These are phyloP conservation scores for California macrophylla DNA, from an alignment of 441 rosid species.

Conservation along the genomic window DNA sequence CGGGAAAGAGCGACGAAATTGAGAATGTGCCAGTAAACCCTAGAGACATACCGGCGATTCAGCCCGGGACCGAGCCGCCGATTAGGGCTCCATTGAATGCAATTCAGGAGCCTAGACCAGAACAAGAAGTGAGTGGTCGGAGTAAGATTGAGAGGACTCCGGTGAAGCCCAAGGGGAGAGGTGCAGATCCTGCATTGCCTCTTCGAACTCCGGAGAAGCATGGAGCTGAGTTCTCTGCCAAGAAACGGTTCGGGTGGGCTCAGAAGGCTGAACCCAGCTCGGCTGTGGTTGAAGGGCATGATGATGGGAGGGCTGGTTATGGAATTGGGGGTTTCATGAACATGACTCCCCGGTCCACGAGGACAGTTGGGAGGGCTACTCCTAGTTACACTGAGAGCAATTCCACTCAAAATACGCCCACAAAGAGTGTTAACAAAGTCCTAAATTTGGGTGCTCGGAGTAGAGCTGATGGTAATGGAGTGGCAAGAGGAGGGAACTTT, in stretches of 20 bases:
- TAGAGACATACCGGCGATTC: conserved; percentile 36
- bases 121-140: conserved; percentile 26
- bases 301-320: conserved; percentile 20
- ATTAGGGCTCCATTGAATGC: conserved; percentile 55
- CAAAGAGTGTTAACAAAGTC: conserved; percentile 82
- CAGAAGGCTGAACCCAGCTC: conserved; percentile 37
- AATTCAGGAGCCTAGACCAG: conserved; percentile 42
- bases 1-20: conserved; percentile 50
- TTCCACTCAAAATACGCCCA: conserved; percentile 88
- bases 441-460: conserved; percentile 48
- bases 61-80: conserved; percentile 38
- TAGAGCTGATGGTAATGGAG: conserved; percentile 51
- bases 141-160: conserved; percentile 55
- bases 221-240: conserved; percentile 32
- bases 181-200: conserved; percentile 43
- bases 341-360: conserved; percentile 53
- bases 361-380: conserved; percentile 45
- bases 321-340: conserved; percentile 30
- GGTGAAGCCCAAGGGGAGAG: conserved; percentile 45
- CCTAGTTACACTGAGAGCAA: conserved; percentile 49
- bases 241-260: conserved; percentile 64
- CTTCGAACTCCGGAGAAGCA: conserved; percentile 70
- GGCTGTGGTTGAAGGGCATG: conserved; percentile 20
- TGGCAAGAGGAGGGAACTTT: conserved; percentile 43
- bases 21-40: conserved; percentile 70